These are phyloP conservation scores for Fusarium nelsonii DNA, from an alignment of 2,329 filamentous ascomycete genomes.

Conservation along the genomic window DNA sequence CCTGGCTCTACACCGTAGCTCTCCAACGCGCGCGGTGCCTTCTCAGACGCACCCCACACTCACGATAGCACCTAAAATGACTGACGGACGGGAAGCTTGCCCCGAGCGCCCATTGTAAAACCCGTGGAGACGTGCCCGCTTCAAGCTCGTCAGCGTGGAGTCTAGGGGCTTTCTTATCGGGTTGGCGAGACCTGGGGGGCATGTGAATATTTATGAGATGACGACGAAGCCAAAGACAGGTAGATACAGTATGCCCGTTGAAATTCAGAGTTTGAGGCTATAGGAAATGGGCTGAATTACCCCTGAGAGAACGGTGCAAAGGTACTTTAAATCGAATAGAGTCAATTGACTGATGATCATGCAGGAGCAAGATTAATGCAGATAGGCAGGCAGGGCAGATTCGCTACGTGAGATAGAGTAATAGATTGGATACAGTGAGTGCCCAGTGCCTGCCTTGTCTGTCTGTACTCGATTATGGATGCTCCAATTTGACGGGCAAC, in stretches of 20 bases:
- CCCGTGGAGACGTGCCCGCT: conserved; percentile 33
- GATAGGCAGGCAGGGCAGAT: conserved; percentile 14
- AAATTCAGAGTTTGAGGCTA: conserved; percentile 21
- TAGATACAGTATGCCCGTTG: conserved; percentile 3
- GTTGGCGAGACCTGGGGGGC: conserved; percentile 10
- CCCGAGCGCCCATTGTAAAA: conserved; percentile 31
- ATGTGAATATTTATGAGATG: conserved; percentile 10
- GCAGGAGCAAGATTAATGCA: conserved; percentile 30
- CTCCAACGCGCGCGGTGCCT: not conserved
- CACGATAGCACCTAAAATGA: conserved; percentile 24
- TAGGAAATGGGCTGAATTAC: conserved; percentile 9
- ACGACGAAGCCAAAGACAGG: not conserved
- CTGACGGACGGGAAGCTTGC: conserved; percentile 30
- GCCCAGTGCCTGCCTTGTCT: not conserved
- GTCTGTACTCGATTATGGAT: conserved; percentile 10
- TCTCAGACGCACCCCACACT: conserved; percentile 33
- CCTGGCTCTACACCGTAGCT: conserved; percentile 17
- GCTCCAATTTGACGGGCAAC: conserved; percentile 32
- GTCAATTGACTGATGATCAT: conserved; percentile 42
- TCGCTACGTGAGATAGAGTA: conserved; percentile 20
- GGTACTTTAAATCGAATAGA: not conserved
- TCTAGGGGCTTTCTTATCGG: conserved; percentile 31
- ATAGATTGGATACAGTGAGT: conserved; percentile 19
- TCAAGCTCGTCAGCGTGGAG: conserved; percentile 35
- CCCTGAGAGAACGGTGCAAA: conserved; percentile 28